Conservation (phyloP, 768 basidiomycete species). For the Leccinum boreale region DNA sequence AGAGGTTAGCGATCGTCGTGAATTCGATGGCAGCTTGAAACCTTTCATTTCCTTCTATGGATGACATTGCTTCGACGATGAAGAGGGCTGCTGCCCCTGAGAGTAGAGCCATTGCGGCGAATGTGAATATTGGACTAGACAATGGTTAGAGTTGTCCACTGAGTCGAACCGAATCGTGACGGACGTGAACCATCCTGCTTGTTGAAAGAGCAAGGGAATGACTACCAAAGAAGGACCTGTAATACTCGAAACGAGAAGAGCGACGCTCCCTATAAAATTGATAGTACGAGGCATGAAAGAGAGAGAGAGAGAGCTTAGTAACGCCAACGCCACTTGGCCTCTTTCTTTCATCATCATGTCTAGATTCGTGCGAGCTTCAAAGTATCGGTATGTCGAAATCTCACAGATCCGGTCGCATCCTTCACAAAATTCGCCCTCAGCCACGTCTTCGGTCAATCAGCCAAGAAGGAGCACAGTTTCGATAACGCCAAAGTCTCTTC, state of each 20-base stretch:
- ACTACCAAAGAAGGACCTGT: constrained; percentile 23
- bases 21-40: constrained; percentile 26
- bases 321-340: background rate
- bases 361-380: constrained; percentile 81
- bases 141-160: background rate
- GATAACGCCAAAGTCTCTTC: constrained; percentile 86
- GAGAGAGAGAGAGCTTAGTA: no score
- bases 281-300: constrained; percentile 20
- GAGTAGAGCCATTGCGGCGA: constrained; percentile 15
- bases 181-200: constrained; percentile 27
- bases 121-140: constrained; percentile 17
- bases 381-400: constrained; percentile 64
- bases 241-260: constrained; percentile 25
- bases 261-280: constrained; percentile 21
- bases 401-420: constrained; percentile 7
- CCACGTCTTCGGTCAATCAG: constrained; percentile 87
- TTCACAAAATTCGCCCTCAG: constrained; percentile 35
- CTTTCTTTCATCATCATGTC: constrained; percentile 50
- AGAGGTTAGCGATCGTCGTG: constrained; percentile 25
- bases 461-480: constrained; percentile 78
- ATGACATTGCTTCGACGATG: constrained; percentile 11
- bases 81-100: constrained; percentile 21
- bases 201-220: constrained; percentile 22
- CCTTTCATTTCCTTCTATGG: constrained; percentile 22
- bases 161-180: background rate